A percentile compares a stretch with the other conserved stretches of the same genome.
phyloP scores from a whole-genome alignment of 208 protist species.

The Leishmania braziliensis region DNA sequence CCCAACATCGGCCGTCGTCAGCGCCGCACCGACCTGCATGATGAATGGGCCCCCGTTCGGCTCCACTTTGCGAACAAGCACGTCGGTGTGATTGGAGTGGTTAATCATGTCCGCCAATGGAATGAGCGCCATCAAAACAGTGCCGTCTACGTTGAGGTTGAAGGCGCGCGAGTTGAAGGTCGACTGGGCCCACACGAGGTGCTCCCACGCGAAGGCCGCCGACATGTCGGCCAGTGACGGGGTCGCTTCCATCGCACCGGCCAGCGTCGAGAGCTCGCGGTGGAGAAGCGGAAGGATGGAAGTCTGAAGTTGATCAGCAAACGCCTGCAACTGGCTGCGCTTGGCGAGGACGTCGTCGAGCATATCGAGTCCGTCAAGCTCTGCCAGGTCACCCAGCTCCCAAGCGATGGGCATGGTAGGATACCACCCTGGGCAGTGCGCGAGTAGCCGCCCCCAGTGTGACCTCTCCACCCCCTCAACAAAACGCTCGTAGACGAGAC shows the following conservation, averaged over 20 bases:
- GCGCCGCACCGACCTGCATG: constrained; percentile 72
- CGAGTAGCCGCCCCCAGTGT: constrained; percentile 69
- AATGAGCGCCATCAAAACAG: constrained; percentile 68
- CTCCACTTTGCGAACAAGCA: constrained; percentile 79
- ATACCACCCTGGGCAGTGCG: constrained; percentile 59
- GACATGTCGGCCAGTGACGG: constrained; percentile 24
- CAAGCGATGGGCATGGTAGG: constrained; percentile 80
- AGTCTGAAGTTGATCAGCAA: constrained; percentile 45
- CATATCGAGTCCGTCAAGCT: constrained; percentile 80
- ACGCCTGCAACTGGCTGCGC: constrained; percentile 44
- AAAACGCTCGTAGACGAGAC: constrained; percentile 77
- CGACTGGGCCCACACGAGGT: constrained; percentile 79
- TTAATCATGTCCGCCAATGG: constrained; percentile 92
- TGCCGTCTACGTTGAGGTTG: constrained; percentile 84
- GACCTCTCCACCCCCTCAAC: constrained; percentile 49
- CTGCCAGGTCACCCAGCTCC: constrained; percentile 59
- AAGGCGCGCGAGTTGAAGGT: constrained; percentile 92
- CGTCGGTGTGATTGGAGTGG: constrained; percentile 78
- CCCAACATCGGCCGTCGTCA: constrained; percentile 57
- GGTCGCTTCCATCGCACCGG: not conserved
- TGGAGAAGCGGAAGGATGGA: constrained; percentile 44
- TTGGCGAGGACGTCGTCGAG: constrained; percentile 80
- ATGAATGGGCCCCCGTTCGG: constrained; percentile 73
- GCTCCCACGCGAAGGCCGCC: constrained; percentile 50
- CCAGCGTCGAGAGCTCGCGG: constrained; percentile 20